Evolutionary conservation across 2,329 filamentous ascomycete genomes (phyloP).

Genomic region (Penicillium fuscoglaucum): DNA sequence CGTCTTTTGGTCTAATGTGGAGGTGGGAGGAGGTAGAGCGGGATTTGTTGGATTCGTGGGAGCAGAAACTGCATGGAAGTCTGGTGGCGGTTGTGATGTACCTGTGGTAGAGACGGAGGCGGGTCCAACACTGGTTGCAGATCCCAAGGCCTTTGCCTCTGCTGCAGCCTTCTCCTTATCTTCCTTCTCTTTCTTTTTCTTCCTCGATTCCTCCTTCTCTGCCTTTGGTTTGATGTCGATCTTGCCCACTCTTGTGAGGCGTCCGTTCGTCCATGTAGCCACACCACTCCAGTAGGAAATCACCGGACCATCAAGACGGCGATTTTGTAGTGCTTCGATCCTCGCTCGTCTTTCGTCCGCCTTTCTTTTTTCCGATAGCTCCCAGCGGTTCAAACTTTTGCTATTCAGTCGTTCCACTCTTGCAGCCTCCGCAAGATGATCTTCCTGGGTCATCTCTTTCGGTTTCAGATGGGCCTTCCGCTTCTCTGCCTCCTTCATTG

Average conservation of each 20-base stretch:
- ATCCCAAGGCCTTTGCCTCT: constrained; percentile 21
- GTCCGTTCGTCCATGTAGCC: constrained; percentile 75
- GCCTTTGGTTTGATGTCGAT: constrained; percentile 48
- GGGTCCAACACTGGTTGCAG: constrained; percentile 12
- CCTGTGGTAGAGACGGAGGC: constrained; percentile 5
- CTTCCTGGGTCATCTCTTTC: constrained; percentile 80
- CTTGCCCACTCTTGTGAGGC: constrained; percentile 69
- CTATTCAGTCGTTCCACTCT: constrained; percentile 81
- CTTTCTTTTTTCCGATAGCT: constrained; percentile 84
- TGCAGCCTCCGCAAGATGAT: constrained; percentile 79
- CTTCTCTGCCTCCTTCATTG: constrained; percentile 62
- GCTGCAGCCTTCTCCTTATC: constrained; percentile 28
- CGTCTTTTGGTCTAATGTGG: constrained; percentile 8
- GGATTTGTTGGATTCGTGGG: background rate
- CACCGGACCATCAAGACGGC: constrained; percentile 83
- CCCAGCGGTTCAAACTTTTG: constrained; percentile 90
- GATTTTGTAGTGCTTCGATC: constrained; percentile 82
- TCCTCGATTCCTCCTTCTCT: constrained; percentile 48
- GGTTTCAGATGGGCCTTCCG: constrained; percentile 72
- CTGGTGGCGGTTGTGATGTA: constrained; percentile 3
- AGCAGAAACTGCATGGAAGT: background rate
- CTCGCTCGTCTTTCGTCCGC: constrained; percentile 80
- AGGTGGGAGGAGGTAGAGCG: background rate
- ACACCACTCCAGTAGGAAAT: constrained; percentile 94
- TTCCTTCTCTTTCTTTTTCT: constrained; percentile 35